Percentiles rank a stretch among this genome's conserved stretches.
Evolutionary conservation across 2,329 filamentous ascomycete genomes (phyloP).

Genomic region (Scedosporium boydii): DNA sequence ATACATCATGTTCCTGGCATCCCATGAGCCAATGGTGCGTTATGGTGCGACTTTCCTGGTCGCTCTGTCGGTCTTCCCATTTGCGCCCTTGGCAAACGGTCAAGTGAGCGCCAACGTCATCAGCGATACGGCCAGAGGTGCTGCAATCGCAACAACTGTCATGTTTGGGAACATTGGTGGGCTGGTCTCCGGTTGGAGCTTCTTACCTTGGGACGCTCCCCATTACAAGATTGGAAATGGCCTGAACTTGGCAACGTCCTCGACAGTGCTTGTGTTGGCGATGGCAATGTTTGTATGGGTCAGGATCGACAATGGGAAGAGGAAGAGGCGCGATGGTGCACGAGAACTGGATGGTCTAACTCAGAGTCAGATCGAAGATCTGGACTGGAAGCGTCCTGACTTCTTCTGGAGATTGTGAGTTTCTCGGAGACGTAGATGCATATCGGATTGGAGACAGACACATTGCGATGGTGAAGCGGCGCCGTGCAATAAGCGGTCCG

Average conservation of each 20-base stretch:
- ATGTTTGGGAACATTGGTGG: conserved; percentile 70
- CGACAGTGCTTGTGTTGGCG: conserved; percentile 38
- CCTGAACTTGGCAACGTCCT: conserved; percentile 48
- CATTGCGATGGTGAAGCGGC: too few relatives aligned
- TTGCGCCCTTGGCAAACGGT: conserved; percentile 57
- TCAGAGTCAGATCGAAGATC: conserved; percentile 37
- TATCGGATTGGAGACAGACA: too few relatives aligned
- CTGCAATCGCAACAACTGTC: conserved; percentile 56
- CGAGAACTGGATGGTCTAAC: conserved; percentile 38
- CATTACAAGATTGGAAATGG: conserved; percentile 64
- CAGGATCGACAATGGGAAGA: conserved; percentile 47
- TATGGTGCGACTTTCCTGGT: conserved; percentile 66
- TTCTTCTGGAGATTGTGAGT: conserved; percentile 39
- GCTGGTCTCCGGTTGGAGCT: conserved; percentile 55
- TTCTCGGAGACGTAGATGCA: not conserved
- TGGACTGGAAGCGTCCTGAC: conserved; percentile 52
- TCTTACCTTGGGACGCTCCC: conserved; percentile 52
- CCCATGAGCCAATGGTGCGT: conserved; percentile 37
- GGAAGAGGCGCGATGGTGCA: conserved; percentile 14
- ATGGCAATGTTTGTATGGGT: conserved; percentile 49
- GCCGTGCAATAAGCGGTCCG: too few relatives aligned
- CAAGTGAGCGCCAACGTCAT: conserved; percentile 62
- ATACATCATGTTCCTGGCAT: conserved; percentile 62
- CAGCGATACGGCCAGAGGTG: conserved; percentile 57
- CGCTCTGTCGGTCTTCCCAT: conserved; percentile 51